Conservation (phyloP, 192 early-diverging fungal genomes). For the Pilaira anomala region DNA sequence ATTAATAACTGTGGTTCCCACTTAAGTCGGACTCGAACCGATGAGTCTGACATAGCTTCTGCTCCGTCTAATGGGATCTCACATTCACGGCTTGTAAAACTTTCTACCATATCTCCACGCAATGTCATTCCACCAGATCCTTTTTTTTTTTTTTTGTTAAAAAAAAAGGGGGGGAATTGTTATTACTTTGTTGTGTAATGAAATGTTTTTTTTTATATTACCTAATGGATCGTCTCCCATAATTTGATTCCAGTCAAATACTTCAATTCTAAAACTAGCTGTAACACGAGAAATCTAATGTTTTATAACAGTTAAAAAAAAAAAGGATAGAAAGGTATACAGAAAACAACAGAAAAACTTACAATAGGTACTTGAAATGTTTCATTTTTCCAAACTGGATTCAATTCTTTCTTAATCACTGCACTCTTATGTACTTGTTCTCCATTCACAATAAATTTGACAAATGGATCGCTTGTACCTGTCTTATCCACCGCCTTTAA, state of each 20-base stretch:
- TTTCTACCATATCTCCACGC: conserved; percentile 30
- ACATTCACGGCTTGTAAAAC: conserved; percentile 38
- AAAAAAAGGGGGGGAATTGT: too few species aligned
- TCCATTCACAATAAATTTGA: conserved; percentile 55
- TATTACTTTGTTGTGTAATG: not conserved
- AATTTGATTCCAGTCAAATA: conserved; percentile 71
- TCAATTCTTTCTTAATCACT: conserved; percentile 57
- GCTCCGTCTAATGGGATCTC: conserved; percentile 37
- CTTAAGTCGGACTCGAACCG: conserved; percentile 47
- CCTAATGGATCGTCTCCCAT: conserved; percentile 50
- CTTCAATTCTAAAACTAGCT: conserved; percentile 48
- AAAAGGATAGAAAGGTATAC: too few species aligned
- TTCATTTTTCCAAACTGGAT: conserved; percentile 49
- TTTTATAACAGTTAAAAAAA: not conserved
- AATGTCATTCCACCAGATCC: conserved; percentile 32
- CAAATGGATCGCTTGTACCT: conserved; percentile 65
- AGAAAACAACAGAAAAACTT: not conserved
- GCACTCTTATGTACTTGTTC: conserved; percentile 56
- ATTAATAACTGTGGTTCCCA: conserved; percentile 58
- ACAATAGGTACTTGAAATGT: conserved; percentile 34
- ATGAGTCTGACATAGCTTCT: conserved; percentile 29
- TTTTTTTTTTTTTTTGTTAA: conserved; percentile 5
- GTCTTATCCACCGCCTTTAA: conserved; percentile 33
- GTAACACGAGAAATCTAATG: conserved; percentile 25
- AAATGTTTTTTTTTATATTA: conserved; percentile 3